Evolutionary conservation across 2,329 filamentous ascomycete species (phyloP), one percentile per base, ranked within the genome.

Genomic region (Drechslerella dactyloides): DNA sequence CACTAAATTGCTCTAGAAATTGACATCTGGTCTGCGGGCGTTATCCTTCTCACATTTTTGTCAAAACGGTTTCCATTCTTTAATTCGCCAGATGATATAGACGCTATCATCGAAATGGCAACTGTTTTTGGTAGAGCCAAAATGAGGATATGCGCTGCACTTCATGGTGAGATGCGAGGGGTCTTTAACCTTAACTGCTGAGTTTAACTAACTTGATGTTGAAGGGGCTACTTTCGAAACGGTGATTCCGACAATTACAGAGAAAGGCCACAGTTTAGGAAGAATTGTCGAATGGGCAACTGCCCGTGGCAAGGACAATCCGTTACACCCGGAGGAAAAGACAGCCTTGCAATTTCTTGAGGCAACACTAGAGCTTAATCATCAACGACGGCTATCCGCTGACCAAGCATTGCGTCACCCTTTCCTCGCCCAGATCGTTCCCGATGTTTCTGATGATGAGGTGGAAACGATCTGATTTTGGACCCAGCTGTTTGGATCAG

Each of bases 211-310:
- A 60, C 33, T 24, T 24, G 40, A 37, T 42, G 15, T 33, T 40
- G 2, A 46, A 76, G 75, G 75, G 1, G 90, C 93, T 77, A 87
- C 96, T 66, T 91, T 97, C 74, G 92, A 99, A 80, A 94, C 91
- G 0, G 96, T 87, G 69, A 92, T 99, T 65, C 93, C 93, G 0
- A 97, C 91, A 0, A 89, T 99, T 75, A 91, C 90, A 48, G 87
- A 90, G 75, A 86, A 87, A 48, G 94, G 94, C 0, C 96, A 96
- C 79, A 88, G 86, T 3, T 87, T 96, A 76, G 91, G 96, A 80
- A 94, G 96, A 81, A 94, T 99, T 75, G 89, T 99, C 74, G 83
- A 96, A 54, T 99, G 94, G 94, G 94, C 91, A 77, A 96, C 91
- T 24, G 90, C 90, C 70, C 86, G 91, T 21, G 87, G 86, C 63